Evolutionary conservation across 2,329 filamentous ascomycete species (phyloP).

Genomic region (Colletotrichum coccodes): DNA sequence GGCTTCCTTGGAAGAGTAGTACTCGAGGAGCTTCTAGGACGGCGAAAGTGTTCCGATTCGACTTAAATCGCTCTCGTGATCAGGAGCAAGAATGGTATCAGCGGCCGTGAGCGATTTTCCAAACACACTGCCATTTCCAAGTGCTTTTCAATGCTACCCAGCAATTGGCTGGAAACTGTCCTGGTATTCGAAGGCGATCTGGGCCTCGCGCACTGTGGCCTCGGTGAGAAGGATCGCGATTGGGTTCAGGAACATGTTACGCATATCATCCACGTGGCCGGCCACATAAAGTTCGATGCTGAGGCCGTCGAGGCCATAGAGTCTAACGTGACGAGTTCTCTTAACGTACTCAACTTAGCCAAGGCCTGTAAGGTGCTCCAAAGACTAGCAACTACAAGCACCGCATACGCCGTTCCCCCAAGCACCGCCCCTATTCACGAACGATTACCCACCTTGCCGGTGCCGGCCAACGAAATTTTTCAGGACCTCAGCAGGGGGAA

Average conservation of each 20-base stretch:
- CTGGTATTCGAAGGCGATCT: background rate
- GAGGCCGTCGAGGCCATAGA: conserved; percentile 14
- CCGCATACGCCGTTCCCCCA: background rate
- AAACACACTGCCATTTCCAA: background rate
- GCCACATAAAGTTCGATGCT: conserved; percentile 29
- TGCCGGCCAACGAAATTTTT: background rate
- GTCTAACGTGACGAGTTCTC: background rate
- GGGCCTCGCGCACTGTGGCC: background rate
- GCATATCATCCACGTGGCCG: conserved; percentile 31
- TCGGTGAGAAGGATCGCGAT: background rate
- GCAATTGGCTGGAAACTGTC: background rate
- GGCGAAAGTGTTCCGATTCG: background rate
- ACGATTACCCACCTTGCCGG: background rate
- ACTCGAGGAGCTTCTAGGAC: conserved; percentile 30
- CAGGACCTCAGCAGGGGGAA: background rate
- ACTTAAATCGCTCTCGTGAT: background rate
- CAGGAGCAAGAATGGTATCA: background rate
- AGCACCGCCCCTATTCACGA: background rate
- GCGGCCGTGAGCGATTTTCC: background rate
- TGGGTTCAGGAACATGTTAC: conserved; percentile 10
- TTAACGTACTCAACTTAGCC: background rate
- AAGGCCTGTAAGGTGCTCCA: background rate
- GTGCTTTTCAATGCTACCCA: background rate
- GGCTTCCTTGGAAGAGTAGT: conserved; percentile 34
- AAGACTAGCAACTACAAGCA: background rate